Base-by-base conservation (phyloP, 768 basidiomycete species). In the Coprinopsis cinerea region DNA sequence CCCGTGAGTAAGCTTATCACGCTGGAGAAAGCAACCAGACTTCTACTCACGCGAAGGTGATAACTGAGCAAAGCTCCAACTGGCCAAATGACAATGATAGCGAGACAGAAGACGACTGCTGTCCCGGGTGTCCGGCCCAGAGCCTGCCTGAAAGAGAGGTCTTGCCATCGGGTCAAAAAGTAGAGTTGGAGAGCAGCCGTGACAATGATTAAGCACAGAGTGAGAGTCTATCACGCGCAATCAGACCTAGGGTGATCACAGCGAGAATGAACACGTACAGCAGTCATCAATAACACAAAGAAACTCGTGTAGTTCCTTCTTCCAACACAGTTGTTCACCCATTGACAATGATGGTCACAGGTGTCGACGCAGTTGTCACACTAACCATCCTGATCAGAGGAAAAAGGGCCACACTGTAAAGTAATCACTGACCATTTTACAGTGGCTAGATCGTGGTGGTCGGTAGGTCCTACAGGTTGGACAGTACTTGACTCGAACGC, bases 361-460 rank as follows among this genome's bases (percentile, higher is more conserved):
- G 85, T 85, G 56, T 97, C 94, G 14, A 97, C 92, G 61, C 95
- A 99, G 62, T 98, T 98, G 58, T 96, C 92, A 62, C 95, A 99
- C 88, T 94, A 56, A 1, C 30, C 6, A 22, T 2, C 25, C n/a
- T n/a, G 24, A 9, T 17, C 20, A 4, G 26, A 20, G 30, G n/a
- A n/a, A n/a, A n/a, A n/a, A n/a, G n/a, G n/a, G n/a, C n/a, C n/a
- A n/a, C n/a, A n/a, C n/a, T n/a, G n/a, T n/a, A n/a, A n/a, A n/a
- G n/a, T n/a, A n/a, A n/a, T n/a, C n/a, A n/a, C n/a, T n/a, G 40
- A 50, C 92, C 81, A 96, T 79, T 64, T 93, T 91, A 64, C 95
- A 99, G 66, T 99, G 95, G 60, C 90, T 95, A 17, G 92, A 88
- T 54, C 95, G 73, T 3, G 95, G 95, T 5, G 95, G 92, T 17